Evolutionary conservation across 2,329 filamentous ascomycete genomes (phyloP), one percentile per base, ranked within the genome.

Genomic region (Waltergamsia citrina): DNA sequence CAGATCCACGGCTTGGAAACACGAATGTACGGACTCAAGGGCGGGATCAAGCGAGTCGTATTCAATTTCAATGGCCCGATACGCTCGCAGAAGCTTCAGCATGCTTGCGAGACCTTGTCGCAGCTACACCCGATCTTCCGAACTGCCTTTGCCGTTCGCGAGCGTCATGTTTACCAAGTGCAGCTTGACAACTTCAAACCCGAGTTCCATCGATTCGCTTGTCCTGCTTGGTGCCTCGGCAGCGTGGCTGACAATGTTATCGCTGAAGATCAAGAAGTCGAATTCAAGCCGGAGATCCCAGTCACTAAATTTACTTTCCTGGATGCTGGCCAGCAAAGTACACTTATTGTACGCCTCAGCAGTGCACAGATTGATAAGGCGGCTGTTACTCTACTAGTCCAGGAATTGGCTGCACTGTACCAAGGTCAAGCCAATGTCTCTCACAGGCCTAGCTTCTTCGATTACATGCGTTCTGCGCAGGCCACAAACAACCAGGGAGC

Each of bases 81-180:
- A 0, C 54, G 63, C 20, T 43, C 50, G 29, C 54, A 57, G 27
- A 62, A 59, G 38, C 57, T 72, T 2, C 60, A 70, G 38, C 53
- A 57, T 2, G 65, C 67, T 0, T 71, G 67, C 41, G 52, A 56
- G 16, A 56, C 57, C 10, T 53, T 73, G 7, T 52, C 54, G 0
- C 49, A 50, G 22, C 53, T 66, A 23, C 69, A 73, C 27, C 62
- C 67, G 0, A 67, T 71, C 19, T 56, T 78, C 7, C 65, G 71
- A 16, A 74, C 74, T 0, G 62, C 65, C 0, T 77, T 77, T 35
- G 56, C 68, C 3, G 50, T 58, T 0, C 59, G 69, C 30, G 57
- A 61, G 9, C 57, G 65, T 6, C 56, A 54, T 3, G 53, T 71
- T 0, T 70, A 65, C 42, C 69, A 73, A 44, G 64, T 66, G 0